Evolutionary conservation across 2,329 filamentous ascomycete species (phyloP), one percentile per base, ranked within the genome.

Genomic region (Dothideomycetes sp.): DNA sequence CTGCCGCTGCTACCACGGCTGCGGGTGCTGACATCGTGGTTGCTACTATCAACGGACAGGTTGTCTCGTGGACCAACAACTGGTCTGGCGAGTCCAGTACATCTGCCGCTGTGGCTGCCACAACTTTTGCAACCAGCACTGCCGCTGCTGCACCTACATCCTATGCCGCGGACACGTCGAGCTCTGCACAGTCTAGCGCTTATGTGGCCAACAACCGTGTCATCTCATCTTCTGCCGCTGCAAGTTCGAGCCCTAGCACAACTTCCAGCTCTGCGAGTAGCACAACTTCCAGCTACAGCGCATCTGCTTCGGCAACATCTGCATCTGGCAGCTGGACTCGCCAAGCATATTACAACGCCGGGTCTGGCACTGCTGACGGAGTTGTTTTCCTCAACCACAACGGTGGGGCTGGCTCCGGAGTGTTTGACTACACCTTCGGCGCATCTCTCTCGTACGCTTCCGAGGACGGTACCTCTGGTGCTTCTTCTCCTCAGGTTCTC

Each of bases 331-430:
- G 45, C 43, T 62, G 59, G 59, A 47, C 43, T 34, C 58, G 56
- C 37, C 45, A 54, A 36, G 58, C 50, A 11, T 61, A 60, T 50
- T 60, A 60, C 50, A 51, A 58, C 45, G 43, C 58, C 31, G 46
- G 49, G 9, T 46, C 50, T 7, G 57, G 61, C 30, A 61, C 58
- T 41, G 60, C 67, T 15, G 63, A 73, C 16, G 73, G 73, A 11
- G 52, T 79, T 17, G 66, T 68, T 19, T 79, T 79, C 58, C 57
- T 79, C 27, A 76, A 75, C 48, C 71, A 77, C 50, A 54, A 66
- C 43, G 74, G 75, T 42, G 73, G 70, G 30, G 54, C 64, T 27
- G 66, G 68, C 31, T 77, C 72, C 19, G 75, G 74, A 38, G 64
- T 66, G 15, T 75, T 68, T 47, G 68, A 75, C 56, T 58, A 61